phyloP scores from a whole-genome alignment of 305 asterid species.

The Solanum hybrid region DNA sequence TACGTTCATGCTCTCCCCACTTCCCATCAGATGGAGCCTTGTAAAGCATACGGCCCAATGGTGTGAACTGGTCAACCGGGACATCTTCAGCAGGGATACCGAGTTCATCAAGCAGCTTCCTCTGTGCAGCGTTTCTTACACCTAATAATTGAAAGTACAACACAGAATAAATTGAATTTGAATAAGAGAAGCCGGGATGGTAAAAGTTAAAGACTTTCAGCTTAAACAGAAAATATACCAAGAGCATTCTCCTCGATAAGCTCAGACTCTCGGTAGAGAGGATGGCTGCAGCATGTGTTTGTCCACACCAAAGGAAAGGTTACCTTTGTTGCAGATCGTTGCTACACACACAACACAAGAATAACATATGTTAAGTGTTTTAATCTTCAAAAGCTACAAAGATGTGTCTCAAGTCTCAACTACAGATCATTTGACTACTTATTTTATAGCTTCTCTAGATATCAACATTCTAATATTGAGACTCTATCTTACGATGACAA shows the following conservation, averaged over 20 bases:
- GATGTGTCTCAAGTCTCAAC: neutral
- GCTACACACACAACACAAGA: constrained; percentile 16
- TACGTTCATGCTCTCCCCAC: constrained; percentile 99
- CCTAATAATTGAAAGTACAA: constrained; percentile 28
- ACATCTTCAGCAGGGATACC: constrained; percentile 92
- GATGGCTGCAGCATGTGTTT: constrained; percentile 46
- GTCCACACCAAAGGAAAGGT: constrained; percentile 45
- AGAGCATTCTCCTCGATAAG: constrained; percentile 28
- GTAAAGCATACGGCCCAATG: constrained; percentile 89
- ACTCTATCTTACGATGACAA: neutral
- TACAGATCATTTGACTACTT: neutral
- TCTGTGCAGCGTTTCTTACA: constrained; percentile 91
- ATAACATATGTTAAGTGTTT: neutral
- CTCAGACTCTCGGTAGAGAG: constrained; percentile 35
- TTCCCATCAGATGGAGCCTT: constrained; percentile 97
- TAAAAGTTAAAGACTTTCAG: neutral
- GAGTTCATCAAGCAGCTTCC: constrained; percentile 89
- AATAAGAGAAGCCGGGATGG: neutral
- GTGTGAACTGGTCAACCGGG: constrained; percentile 78
- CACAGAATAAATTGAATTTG: neutral
- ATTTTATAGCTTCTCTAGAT: neutral
- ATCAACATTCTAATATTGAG: neutral
- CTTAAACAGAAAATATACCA: constrained; percentile 14
- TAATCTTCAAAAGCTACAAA: neutral
- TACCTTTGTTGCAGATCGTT: constrained; percentile 41